Evolutionary conservation across 2,329 filamentous ascomycete species (phyloP), one percentile per base, ranked within the genome.

Genomic region (Coniochaeta ligniaria): DNA sequence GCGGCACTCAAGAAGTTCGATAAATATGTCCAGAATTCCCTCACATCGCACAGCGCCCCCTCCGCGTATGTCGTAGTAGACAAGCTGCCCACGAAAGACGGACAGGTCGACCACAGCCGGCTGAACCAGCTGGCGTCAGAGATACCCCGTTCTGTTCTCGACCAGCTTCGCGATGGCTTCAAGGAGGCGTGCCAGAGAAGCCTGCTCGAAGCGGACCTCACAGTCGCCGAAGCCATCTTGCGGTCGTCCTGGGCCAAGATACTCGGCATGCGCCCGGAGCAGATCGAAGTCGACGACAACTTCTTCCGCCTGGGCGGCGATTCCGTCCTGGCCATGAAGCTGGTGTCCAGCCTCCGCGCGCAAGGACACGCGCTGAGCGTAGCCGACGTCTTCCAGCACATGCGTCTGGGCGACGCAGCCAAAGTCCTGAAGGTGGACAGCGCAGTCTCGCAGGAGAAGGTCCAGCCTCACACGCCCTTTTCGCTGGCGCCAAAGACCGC

Each of bases 1-100:
- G 58, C 66, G 6, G 69, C 70, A 11, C 63, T 79, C 6, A 77
- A 75, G 62, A 74, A 72, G 35, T 68, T 80, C 5, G 71, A 79
- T 66, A 76, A 74, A 59, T 73, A 66, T 33, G 70, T 78, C 22
- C 71, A 74, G 57, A 68, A 71, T 33, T 74, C 78, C 24, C 70
- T 82, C n/a, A 76, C 78, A 2, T 73, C 74, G 4, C 78, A 79
- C 62, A 77, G 80, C 74, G 68, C 79, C n/a, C 78, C 78, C 1
- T 75, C 71, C 43, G 68, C 71, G 0, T 81, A 79, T 60, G 63
- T 80, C 8, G 66, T 76, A 9, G 63, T 80, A 28, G 71, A 77
- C 31, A 69, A 69, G 31, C 50, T 80, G 17, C 75, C 75, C 0
- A 59, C 62, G 9, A 62, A 64, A 1, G 54, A 59, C 11, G 67